Percentiles rank a stretch among this genome's conserved stretches.
These are phyloP conservation scores for Astragalus membranaceus DNA, from an alignment of 306 rosid genomes.

Conservation along the genomic window DNA sequence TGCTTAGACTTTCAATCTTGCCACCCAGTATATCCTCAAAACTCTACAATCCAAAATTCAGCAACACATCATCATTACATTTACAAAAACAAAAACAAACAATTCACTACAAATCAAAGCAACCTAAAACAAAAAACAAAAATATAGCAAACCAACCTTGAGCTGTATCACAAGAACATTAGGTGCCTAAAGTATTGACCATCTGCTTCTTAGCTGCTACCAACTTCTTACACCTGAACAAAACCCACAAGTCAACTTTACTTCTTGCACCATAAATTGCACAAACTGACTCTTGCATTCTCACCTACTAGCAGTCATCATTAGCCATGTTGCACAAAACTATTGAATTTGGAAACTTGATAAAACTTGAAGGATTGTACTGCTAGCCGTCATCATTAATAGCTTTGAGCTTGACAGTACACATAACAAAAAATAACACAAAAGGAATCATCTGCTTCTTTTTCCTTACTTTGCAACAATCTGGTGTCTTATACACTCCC, in stretches of 20 bases:
- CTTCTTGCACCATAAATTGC: no score
- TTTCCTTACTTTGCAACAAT: no score
- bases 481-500: no score
- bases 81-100: neutral
- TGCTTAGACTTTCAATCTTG: conserved; percentile 49
- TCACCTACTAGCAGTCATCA: no score
- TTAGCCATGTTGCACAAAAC: no score
- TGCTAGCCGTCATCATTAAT: conserved; percentile 5
- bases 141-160: conserved; percentile 50
- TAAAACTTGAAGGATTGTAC: neutral
- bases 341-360: no score
- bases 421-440: neutral
- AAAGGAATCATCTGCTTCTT: neutral
- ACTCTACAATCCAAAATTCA: conserved; percentile 63
- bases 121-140: neutral
- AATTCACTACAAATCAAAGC: neutral
- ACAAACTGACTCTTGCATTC: no score
- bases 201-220: conserved; percentile 91
- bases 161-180: conserved; percentile 86
- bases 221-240: conserved; percentile 80
- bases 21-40: conserved; percentile 87
- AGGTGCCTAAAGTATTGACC: conserved; percentile 90
- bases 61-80: conserved; percentile 13
- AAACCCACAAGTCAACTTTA: conserved; percentile 3
- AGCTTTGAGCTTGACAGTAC: neutral